phyloP scores from a whole-genome alignment of 208 protist genomes.

The Leishmania tropica region DNA sequence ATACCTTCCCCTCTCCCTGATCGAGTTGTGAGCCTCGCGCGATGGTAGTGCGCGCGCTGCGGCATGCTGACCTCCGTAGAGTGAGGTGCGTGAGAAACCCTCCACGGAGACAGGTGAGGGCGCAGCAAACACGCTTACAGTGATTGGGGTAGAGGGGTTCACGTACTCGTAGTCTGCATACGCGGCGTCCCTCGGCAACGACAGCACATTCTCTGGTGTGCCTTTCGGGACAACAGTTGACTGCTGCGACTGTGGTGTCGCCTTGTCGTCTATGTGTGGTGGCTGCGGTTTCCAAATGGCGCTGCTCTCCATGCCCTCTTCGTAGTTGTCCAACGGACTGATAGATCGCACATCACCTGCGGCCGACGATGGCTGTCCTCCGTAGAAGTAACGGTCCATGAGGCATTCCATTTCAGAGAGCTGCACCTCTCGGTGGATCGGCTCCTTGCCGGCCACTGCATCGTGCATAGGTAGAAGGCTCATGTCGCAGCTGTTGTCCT shows the following conservation, averaged over 20 bases:
- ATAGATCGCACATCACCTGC: neutral
- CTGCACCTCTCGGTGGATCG: neutral
- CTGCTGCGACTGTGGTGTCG: neutral
- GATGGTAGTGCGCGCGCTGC: neutral
- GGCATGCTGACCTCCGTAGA: neutral
- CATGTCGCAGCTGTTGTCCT: neutral
- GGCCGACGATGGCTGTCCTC: neutral
- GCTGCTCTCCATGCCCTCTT: neutral
- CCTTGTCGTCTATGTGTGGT: neutral
- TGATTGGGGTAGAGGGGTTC: neutral
- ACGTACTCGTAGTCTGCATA: slow-evolving; percentile 1
- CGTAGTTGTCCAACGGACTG: neutral
- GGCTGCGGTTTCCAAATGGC: neutral
- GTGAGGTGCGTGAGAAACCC: neutral
- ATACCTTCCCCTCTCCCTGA: neutral
- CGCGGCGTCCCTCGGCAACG: neutral
- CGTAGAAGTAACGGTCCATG: neutral
- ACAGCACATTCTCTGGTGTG: neutral
- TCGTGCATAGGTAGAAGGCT: neutral
- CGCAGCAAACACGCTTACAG: neutral
- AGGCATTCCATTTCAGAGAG: neutral
- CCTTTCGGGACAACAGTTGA: neutral
- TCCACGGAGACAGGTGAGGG: neutral
- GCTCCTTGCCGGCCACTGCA: neutral
- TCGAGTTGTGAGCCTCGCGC: neutral